Evolutionary conservation across 768 basidiomycete species (phyloP), one percentile per base, ranked within the genome.

Genomic region (Lepiota brunneoincarnata): DNA sequence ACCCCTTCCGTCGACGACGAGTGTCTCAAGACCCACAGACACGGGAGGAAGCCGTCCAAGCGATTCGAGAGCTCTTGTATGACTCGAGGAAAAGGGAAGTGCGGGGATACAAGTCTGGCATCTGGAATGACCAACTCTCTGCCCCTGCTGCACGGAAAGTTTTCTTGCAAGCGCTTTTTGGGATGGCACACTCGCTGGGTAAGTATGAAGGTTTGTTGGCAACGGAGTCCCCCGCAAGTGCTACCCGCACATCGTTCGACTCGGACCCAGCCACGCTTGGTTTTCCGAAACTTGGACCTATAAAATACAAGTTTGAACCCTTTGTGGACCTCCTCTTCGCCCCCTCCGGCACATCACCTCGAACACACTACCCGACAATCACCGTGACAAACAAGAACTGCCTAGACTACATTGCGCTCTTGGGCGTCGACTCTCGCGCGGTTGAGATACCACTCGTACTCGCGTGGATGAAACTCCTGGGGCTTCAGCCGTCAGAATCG

Each of bases 381-480:
- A 10, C 36, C 14, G 53, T 53, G 20, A 48, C 35, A 12, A 48
- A 57, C 24, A 9, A 31, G 6, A 52, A 44, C 17, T 52, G 50
- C 28, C 36, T 60, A 6, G 31, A 55, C 20, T 69, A 70, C 56
- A 58, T 75, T 50, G 34, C 51, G 2, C 49, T 58, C 24, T 46
- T 61, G 12, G 31, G 58, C 7, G 44, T 59, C n/a, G 50, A 58
- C 10, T 58, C 60, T 2, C 59, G 73, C 1, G 73, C 79, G 7
- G 62, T 68, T 0, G 87, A 91, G 66, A 84, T 93, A 24, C 85
- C 90, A 0, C 73, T 79, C 11, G 73, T 74, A 11, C 66, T 93
- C 0, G 81, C 80, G 17, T 92, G 92, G 89, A 91, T 91, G 89
- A 76, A 78, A 6, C 73, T 72, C 14, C 59, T 91, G 36, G 66